Evolutionary conservation across 148 eudicot genomes (phyloP), one percentile per base, ranked within the genome.

Genomic region (Nepenthes mirabilis): DNA sequence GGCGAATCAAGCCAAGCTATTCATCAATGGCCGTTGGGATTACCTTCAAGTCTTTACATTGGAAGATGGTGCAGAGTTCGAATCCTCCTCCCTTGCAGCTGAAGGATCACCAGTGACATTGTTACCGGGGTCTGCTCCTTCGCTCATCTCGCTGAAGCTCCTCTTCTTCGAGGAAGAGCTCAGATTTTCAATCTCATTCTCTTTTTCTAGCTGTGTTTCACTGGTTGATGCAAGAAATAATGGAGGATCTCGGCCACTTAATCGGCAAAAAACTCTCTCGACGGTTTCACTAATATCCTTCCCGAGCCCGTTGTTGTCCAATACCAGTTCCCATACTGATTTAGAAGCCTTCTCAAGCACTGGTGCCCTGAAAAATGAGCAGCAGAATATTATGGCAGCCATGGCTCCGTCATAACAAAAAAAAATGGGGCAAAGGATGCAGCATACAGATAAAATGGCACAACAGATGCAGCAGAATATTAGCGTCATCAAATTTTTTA

Each of bases 291-390:
- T 82, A 55, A 94, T 89, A 70, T 94, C 97, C 72, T 81, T 89
- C 55, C 99, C 95, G 11, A 94, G 65, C 2, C 80, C 95, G 51
- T 77, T 76, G 5, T 77, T 74, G 69, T 89, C 99, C 68, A 94
- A 68, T 47, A 89, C 83, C 64, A 94, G 58, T 47, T 94, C 97
- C 99, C 97, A 94, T 34, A 94, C 97, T 49, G 95, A 86, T 71
- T 78, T 89, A 40, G 99, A 89, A 55, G 97, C 99, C 78, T 86
- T 94, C 77, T 94, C 99, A 59, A 94, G 95, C 74, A 86, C 99
- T n/a, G 96, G 85, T 23, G 75, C 77, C 64, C 97, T 94, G 87
- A 77, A 78, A 57, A 36, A 9, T 36, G 1, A 36, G 58, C 11
- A 34, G 36, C 58, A 23, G 13, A 36, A n/a, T 36, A 36, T 57